These are phyloP conservation scores for Botryotinia globosa DNA, from an alignment of 2,329 filamentous ascomycete genomes.

Conservation along the genomic window DNA sequence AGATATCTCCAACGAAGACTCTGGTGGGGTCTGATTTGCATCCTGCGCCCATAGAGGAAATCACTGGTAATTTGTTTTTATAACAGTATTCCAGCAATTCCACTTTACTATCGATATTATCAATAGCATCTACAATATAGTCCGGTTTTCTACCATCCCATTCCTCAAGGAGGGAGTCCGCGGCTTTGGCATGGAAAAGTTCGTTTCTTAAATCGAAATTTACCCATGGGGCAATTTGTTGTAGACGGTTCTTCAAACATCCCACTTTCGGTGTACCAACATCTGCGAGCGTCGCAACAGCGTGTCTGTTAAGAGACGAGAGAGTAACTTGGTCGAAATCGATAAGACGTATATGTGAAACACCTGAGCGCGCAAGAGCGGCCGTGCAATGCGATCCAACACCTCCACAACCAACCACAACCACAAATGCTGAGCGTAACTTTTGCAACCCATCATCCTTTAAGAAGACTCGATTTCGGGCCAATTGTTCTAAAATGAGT, in stretches of 20 bases:
- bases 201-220: conserved; percentile 83
- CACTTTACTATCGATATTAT: conserved; percentile 98
- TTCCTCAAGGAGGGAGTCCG: conserved; percentile 62
- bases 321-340: conserved; percentile 98
- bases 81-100: conserved; percentile 85
- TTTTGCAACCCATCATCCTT: conserved; percentile 75
- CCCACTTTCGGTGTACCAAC: conserved; percentile 91
- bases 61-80: conserved; percentile 72
- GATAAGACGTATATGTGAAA: conserved; percentile 81
- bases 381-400: conserved; percentile 91
- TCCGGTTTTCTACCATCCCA: conserved; percentile 71
- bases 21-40: conserved; percentile 85
- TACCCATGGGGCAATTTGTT: conserved; percentile 89
- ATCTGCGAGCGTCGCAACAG: conserved; percentile 88
- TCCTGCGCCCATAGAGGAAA: conserved; percentile 93
- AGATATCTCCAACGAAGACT: conserved; percentile 89
- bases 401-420: conserved; percentile 90
- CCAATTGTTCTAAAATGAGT: conserved; percentile 89
- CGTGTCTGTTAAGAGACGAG: conserved; percentile 92
- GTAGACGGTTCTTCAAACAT: conserved; percentile 73
- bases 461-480: conserved; percentile 88
- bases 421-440: conserved; percentile 76
- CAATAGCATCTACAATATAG: conserved; percentile 95
- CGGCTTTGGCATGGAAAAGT: conserved; percentile 70
- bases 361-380: conserved; percentile 83